Evolutionary conservation across 163 green algal genomes (phyloP).

Genomic region (Volvox carteri): DNA sequence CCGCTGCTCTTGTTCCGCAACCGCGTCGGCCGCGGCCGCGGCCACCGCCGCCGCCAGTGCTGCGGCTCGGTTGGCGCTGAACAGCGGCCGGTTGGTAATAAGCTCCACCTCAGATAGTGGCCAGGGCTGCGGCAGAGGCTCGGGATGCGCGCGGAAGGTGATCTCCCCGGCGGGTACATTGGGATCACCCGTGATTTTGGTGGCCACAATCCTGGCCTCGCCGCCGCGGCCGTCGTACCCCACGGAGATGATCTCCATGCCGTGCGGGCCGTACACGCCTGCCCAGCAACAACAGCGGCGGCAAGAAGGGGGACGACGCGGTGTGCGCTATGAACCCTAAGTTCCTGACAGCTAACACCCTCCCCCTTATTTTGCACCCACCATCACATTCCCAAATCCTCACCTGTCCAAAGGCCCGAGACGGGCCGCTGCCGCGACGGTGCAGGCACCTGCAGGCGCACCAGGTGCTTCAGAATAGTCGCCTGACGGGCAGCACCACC

Average conservation of each 20-base stretch:
- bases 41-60: constrained; percentile 7
- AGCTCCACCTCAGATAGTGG: constrained; percentile 14
- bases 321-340: no score
- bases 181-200: constrained; percentile 55
- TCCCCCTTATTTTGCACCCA: no score
- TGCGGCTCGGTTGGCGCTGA: neutral
- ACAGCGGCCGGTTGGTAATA: constrained; percentile 32
- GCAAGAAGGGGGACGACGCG: no score
- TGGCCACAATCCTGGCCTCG: constrained; percentile 39
- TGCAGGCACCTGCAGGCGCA: constrained; percentile 26
- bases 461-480: constrained; percentile 31
- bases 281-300: neutral
- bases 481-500: neutral
- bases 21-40: neutral
- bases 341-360: no score
- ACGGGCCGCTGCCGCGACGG: constrained; percentile 23
- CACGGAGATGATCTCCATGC: constrained; percentile 49
- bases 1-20: neutral
- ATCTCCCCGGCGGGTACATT: constrained; percentile 39
- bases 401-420: constrained; percentile 52
- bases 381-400: no score
- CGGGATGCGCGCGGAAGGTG: constrained; percentile 3
- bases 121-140: constrained; percentile 48
- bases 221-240: constrained; percentile 22
- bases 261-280: constrained; percentile 59